phyloP scores from a whole-genome alignment of 2,329 filamentous ascomycete species.

The Pseudocercospora eumusae region DNA sequence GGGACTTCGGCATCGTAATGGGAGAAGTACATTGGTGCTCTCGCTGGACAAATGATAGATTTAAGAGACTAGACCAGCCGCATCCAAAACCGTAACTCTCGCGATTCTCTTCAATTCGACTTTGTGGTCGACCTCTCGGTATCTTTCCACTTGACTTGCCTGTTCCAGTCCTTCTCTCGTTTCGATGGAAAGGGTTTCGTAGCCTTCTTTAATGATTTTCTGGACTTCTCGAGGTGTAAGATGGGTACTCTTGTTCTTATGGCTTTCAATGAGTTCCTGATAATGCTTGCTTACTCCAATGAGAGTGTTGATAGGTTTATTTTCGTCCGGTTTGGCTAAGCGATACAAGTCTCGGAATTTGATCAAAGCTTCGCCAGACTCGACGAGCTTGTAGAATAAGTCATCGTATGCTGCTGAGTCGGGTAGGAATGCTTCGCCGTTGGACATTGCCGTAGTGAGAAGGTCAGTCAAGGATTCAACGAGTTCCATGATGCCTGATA shows the following conservation, averaged over 20 bases:
- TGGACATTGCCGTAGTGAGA: slow-evolving; percentile 78
- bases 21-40: too few relatives aligned
- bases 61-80: slow-evolving; percentile 37
- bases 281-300: slow-evolving; percentile 85
- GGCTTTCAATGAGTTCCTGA: slow-evolving; percentile 71
- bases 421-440: slow-evolving; percentile 87
- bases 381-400: slow-evolving; percentile 96
- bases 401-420: slow-evolving; percentile 89
- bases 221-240: slow-evolving; percentile 82
- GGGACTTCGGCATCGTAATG: neutral
- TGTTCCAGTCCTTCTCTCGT: slow-evolving; percentile 81
- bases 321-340: slow-evolving; percentile 39
- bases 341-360: slow-evolving; percentile 81
- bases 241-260: slow-evolving; percentile 56
- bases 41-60: too few relatives aligned
- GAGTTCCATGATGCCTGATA: slow-evolving; percentile 70
- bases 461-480: slow-evolving; percentile 79
- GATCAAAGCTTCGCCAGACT: slow-evolving; percentile 77
- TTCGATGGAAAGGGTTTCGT: slow-evolving; percentile 91
- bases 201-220: slow-evolving; percentile 92
- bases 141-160: slow-evolving; percentile 6
- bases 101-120: slow-evolving; percentile 83
- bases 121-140: slow-evolving; percentile 75
- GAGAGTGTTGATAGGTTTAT: slow-evolving; percentile 77
- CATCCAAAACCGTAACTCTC: slow-evolving; percentile 73